Percentiles rank a stretch among this genome's conserved stretches.
Conservation (phyloP, 1,284 basidiomycete genomes). For the Wallemia mellicola region DNA sequence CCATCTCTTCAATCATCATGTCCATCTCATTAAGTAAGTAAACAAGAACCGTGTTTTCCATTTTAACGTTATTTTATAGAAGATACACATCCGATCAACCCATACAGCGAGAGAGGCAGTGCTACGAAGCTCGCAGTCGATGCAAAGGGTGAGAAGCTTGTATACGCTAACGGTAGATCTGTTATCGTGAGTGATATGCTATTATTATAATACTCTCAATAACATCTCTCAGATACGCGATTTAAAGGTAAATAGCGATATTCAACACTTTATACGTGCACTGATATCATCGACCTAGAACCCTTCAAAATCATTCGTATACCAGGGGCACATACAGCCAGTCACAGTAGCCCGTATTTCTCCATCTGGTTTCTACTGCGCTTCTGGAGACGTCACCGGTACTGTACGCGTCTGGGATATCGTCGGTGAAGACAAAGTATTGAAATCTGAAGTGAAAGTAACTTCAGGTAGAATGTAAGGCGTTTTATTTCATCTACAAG, state of each 20-base stretch:
- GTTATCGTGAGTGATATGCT: slow-evolving; percentile 34
- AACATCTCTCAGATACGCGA: slow-evolving; percentile 26
- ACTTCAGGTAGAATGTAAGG: background rate
- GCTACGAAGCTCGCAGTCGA: slow-evolving; percentile 38
- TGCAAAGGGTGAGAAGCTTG: slow-evolving; percentile 49
- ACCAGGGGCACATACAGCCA: slow-evolving; percentile 52
- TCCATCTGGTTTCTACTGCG: slow-evolving; percentile 81
- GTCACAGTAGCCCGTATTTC: slow-evolving; percentile 72
- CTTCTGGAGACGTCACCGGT: slow-evolving; percentile 52
- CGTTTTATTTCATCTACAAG: background rate
- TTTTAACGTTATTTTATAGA: too few species aligned
- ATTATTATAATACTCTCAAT: background rate
- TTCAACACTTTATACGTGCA: slow-evolving; percentile 2
- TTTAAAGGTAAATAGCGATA: slow-evolving; percentile 21
- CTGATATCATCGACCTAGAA: slow-evolving; percentile 15
- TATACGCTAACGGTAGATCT: slow-evolving; percentile 58
- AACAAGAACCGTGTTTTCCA: too few species aligned
- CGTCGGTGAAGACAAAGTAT: slow-evolving; percentile 48
- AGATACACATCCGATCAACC: background rate
- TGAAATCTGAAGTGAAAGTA: background rate
- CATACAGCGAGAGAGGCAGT: background rate
- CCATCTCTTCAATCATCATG: too few species aligned
- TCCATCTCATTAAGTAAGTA: too few species aligned
- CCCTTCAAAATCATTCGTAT: slow-evolving; percentile 26
- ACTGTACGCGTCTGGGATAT: slow-evolving; percentile 83